A percentile compares a stretch with the other conserved stretches of the same genome.
phyloP scores from a whole-genome alignment of 2,329 filamentous ascomycete genomes.

The Sporothrix schenckii region DNA sequence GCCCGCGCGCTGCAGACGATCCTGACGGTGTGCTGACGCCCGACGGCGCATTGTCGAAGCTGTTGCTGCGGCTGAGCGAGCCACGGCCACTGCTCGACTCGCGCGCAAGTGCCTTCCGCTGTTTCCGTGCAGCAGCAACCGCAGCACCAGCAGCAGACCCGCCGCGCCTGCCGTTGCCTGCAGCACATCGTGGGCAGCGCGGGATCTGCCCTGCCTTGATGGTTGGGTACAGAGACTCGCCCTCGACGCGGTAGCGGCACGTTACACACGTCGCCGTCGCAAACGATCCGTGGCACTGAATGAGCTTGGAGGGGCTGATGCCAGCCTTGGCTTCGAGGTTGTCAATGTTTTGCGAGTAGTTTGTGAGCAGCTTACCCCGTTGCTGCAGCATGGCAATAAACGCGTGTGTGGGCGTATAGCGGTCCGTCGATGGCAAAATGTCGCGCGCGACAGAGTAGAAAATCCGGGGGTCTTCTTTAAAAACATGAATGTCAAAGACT shows the following conservation, averaged over 20 bases:
- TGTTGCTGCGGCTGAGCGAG: constrained; percentile 32
- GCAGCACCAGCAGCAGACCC: constrained; percentile 2
- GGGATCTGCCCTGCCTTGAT: constrained; percentile 77
- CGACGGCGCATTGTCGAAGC: constrained; percentile 34
- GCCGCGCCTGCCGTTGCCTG: constrained; percentile 45
- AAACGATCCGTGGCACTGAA: constrained; percentile 97
- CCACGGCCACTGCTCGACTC: constrained; percentile 22
- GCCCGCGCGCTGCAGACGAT: constrained; percentile 31
- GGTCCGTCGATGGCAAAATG: constrained; percentile 78
- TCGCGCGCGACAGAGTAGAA: constrained; percentile 93
- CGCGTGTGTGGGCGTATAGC: constrained; percentile 87
- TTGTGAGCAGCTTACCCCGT: constrained; percentile 86
- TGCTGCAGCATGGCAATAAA: constrained; percentile 91
- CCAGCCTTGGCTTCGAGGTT: constrained; percentile 90
- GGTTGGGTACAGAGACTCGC: constrained; percentile 76
- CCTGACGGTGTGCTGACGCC: constrained; percentile 36
- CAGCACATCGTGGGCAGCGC: constrained; percentile 71
- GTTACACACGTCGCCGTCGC: constrained; percentile 87
- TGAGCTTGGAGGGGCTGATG: constrained; percentile 75
- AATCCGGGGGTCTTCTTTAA: constrained; percentile 77
- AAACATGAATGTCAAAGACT: constrained; percentile 88
- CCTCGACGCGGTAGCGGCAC: constrained; percentile 73
- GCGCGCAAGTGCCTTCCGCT: constrained; percentile 30
- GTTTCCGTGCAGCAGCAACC: constrained; percentile 45
- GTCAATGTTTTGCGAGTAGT: constrained; percentile 99